Conservation (phyloP, 2,329 filamentous ascomycete species). For the Peltaster fructicola region DNA sequence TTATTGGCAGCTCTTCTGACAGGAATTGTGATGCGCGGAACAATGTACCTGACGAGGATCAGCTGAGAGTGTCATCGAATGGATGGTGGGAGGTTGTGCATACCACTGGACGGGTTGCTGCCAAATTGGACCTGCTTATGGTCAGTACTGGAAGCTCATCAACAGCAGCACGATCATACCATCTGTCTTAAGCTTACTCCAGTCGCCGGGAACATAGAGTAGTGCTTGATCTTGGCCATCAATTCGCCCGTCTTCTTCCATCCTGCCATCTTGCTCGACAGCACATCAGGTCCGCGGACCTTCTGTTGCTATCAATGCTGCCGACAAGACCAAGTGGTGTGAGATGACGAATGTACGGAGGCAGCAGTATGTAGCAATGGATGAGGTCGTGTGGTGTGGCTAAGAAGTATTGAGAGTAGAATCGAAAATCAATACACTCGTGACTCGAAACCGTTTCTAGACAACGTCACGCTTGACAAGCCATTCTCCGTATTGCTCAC, state of each 20-base stretch:
- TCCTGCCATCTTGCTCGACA: too few relatives aligned
- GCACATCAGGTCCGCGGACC: too few relatives aligned
- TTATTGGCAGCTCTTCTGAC: constrained; percentile 92
- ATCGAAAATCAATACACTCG: too few relatives aligned
- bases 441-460: too few relatives aligned
- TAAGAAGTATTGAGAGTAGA: too few relatives aligned
- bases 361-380: too few relatives aligned
- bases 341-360: too few relatives aligned
- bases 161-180: constrained; percentile 67
- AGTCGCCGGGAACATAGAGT: constrained; percentile 90
- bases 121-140: constrained; percentile 66
- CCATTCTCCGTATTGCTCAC: too few relatives aligned
- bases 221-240: constrained; percentile 96
- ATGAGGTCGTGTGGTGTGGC: too few relatives aligned
- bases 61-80: neutral
- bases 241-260: constrained; percentile 81
- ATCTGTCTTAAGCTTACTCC: constrained; percentile 94
- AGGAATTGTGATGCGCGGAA: constrained; percentile 97
- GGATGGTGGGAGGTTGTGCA: constrained; percentile 10
- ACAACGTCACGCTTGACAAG: too few relatives aligned
- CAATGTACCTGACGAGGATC: constrained; percentile 51
- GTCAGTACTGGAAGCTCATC: constrained; percentile 17
- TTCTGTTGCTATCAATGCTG: too few relatives aligned
- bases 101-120: constrained; percentile 79
- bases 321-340: too few relatives aligned